A percentile compares a stretch with the other conserved stretches of the same genome.
Evolutionary conservation across 768 basidiomycete species (phyloP).

Genomic region (Rickenella mellea): DNA sequence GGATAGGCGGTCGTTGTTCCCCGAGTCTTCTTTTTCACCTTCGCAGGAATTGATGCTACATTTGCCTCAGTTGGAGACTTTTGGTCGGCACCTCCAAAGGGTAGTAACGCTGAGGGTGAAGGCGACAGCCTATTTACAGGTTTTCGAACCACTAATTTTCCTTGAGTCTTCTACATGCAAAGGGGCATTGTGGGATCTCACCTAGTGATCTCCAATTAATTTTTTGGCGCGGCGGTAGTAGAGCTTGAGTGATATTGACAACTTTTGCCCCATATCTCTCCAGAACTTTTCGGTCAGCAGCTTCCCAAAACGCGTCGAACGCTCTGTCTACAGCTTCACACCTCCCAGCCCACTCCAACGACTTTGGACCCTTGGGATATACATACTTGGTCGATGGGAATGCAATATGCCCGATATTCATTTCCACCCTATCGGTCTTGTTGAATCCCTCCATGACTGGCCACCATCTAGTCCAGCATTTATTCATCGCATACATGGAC

Average conservation of each 20-base stretch:
- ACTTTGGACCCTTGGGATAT: conserved; percentile 2
- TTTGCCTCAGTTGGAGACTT: too few relatives aligned
- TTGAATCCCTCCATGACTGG: too few relatives aligned
- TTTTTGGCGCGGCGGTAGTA: background rate
- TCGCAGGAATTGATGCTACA: too few relatives aligned
- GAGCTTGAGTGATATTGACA: background rate
- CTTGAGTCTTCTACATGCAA: too few relatives aligned
- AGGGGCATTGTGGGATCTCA: too few relatives aligned
- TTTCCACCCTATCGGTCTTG: background rate
- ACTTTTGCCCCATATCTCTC: background rate
- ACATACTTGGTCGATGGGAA: background rate
- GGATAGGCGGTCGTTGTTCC: too few relatives aligned
- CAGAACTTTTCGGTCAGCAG: background rate
- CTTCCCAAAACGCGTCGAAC: background rate
- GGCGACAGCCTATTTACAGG: too few relatives aligned
- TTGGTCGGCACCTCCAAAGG: too few relatives aligned
- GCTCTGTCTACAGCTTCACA: conserved; percentile 1
- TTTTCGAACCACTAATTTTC: too few relatives aligned
- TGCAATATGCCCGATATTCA: background rate
- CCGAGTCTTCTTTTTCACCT: too few relatives aligned
- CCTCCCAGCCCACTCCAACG: background rate
- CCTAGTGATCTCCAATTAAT: too few relatives aligned
- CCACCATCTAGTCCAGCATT: background rate
- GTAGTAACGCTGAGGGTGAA: too few relatives aligned
- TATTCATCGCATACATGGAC: background rate